These are phyloP conservation scores for Botrytis squamosa DNA, from an alignment of 2,329 filamentous ascomycete species.

Conservation along the genomic window DNA sequence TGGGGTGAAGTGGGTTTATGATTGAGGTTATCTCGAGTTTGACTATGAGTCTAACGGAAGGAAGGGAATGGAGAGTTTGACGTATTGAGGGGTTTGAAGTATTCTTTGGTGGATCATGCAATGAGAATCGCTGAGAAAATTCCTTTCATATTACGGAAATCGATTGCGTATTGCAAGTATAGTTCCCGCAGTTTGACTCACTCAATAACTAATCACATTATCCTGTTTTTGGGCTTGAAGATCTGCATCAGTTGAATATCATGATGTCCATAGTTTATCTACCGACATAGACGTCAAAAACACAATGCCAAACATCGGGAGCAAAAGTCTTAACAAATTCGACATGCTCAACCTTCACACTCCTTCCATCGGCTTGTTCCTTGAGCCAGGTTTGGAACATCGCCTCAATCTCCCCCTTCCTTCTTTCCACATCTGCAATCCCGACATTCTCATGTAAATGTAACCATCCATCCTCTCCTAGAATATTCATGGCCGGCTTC, in stretches of 20 bases:
- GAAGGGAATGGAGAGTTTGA: background rate
- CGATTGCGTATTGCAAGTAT: background rate
- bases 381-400: slow-evolving; percentile 27
- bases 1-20: too few relatives aligned
- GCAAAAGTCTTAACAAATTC: slow-evolving; percentile 69
- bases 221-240: background rate
- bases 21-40: background rate
- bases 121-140: background rate
- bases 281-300: slow-evolving; percentile 57
- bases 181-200: background rate
- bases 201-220: background rate
- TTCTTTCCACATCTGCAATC: slow-evolving; percentile 49
- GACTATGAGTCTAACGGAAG: background rate
- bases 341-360: slow-evolving; percentile 51
- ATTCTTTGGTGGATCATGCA: background rate
- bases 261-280: background rate
- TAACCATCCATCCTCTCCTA: slow-evolving; percentile 51
- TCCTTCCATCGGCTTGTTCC: slow-evolving; percentile 19
- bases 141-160: background rate
- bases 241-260: background rate
- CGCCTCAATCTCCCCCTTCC: slow-evolving; percentile 32
- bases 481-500: slow-evolving; percentile 50
- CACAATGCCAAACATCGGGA: slow-evolving; percentile 67
- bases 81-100: too few relatives aligned
- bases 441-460: slow-evolving; percentile 68